These are phyloP conservation scores for Coniochaeta prunicola DNA, from an alignment of 2,329 filamentous ascomycete genomes.

Conservation along the genomic window DNA sequence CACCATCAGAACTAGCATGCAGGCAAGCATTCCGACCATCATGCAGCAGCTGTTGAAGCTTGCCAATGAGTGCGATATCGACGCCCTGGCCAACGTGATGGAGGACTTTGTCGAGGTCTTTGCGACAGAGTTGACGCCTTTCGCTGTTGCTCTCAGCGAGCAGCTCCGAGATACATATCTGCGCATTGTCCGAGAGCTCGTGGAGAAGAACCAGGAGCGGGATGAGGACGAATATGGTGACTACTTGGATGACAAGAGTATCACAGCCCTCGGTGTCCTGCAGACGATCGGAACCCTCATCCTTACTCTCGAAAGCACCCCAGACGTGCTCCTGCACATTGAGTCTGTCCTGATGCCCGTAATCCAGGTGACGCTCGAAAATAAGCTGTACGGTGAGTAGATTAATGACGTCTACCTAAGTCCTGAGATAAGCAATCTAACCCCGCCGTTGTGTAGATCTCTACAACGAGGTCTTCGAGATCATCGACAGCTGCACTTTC, in stretches of 20 bases:
- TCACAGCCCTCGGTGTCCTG: slow-evolving; percentile 89
- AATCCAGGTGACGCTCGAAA: slow-evolving; percentile 90
- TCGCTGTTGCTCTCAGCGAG: slow-evolving; percentile 91
- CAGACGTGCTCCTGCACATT: slow-evolving; percentile 87
- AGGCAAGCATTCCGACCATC: slow-evolving; percentile 94
- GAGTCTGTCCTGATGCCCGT: slow-evolving; percentile 97
- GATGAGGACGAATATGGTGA: slow-evolving; percentile 79
- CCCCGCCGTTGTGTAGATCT: slow-evolving; percentile 49
- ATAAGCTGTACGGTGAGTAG: slow-evolving; percentile 79
- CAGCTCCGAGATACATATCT: slow-evolving; percentile 95
- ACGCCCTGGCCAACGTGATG: slow-evolving; percentile 97
- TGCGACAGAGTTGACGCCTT: slow-evolving; percentile 91
- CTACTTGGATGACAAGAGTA: slow-evolving; percentile 96
- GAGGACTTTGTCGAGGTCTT: slow-evolving; percentile 99
- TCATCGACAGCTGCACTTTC: slow-evolving; percentile 98
- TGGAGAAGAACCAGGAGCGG: slow-evolving; percentile 78
- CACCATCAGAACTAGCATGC: slow-evolving; percentile 89
- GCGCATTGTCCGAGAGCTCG: slow-evolving; percentile 81
- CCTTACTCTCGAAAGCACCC: slow-evolving; percentile 91
- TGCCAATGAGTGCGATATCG: slow-evolving; percentile 95
- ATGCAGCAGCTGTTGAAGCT: slow-evolving; percentile 98
- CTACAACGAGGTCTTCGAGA: slow-evolving; percentile 98
- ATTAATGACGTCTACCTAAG: neutral
- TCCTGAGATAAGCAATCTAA: slow-evolving; percentile 1
- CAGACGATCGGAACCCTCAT: slow-evolving; percentile 98